A percentile compares a stretch with the other conserved stretches of the same genome.
Evolutionary conservation across 2,329 filamentous ascomycete genomes (phyloP).

Genomic region (Calonectria multiphialidica): DNA sequence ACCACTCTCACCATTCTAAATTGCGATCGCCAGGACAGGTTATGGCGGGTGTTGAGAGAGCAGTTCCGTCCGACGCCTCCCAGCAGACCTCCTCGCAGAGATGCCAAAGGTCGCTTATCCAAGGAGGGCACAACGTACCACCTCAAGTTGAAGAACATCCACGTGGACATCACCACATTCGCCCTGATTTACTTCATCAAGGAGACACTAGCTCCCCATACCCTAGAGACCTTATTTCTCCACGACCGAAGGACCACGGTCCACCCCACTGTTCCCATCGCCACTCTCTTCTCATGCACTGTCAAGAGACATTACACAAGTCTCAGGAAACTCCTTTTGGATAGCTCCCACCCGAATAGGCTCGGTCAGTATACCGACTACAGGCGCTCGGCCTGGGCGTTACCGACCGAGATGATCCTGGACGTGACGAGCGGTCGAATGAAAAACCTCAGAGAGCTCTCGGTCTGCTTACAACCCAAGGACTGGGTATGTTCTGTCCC

Average conservation of each 20-base stretch:
- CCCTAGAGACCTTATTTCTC: conserved; percentile 26
- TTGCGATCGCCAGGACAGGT: conserved; percentile 25
- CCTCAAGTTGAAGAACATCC: conserved; percentile 25
- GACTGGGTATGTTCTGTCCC: conserved; percentile 21
- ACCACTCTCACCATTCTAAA: conserved; percentile 27
- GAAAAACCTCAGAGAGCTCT: conserved; percentile 27
- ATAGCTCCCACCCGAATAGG: conserved; percentile 24
- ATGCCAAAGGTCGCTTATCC: not conserved
- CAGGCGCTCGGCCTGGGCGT: conserved; percentile 23
- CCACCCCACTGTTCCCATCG: conserved; percentile 22
- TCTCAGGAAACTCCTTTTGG: conserved; percentile 28
- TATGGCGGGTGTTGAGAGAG: conserved; percentile 23
- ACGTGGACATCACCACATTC: conserved; percentile 29
- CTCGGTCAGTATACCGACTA: conserved; percentile 9
- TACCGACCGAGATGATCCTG: conserved; percentile 24
- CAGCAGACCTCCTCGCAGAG: conserved; percentile 7
- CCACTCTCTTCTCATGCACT: conserved; percentile 16
- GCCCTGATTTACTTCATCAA: conserved; percentile 26
- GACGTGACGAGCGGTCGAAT: conserved; percentile 31
- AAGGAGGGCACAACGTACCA: conserved; percentile 20
- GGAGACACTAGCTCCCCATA: conserved; percentile 27
- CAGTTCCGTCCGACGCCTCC: conserved; percentile 21
- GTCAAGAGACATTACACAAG: conserved; percentile 31
- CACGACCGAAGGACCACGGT: conserved; percentile 23
- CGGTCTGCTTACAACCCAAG: conserved; percentile 15